These are phyloP conservation scores for Gleditsia sinensis DNA, from an alignment of 306 rosid genomes.

Conservation along the genomic window DNA sequence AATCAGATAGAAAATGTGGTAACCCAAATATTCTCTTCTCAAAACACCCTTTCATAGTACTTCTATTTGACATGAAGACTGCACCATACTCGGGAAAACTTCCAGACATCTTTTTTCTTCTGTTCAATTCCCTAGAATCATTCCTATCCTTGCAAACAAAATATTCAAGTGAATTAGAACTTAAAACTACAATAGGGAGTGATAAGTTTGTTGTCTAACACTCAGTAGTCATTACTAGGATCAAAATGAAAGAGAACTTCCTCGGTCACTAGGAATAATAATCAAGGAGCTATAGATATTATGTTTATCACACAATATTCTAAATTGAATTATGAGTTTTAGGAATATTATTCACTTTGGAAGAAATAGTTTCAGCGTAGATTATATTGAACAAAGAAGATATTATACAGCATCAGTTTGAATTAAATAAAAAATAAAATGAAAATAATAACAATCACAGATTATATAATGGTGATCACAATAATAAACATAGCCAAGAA, in stretches of 20 bases:
- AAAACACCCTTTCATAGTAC: slow-evolving; percentile 45
- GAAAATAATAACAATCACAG: too few relatives aligned
- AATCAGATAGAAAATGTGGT: slow-evolving; percentile 23
- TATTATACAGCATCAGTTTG: too few relatives aligned
- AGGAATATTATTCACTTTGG: too few relatives aligned
- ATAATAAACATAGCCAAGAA: too few relatives aligned
- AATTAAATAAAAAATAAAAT: too few relatives aligned
- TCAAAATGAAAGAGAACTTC: slow-evolving; percentile 10
- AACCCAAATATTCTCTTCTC: slow-evolving; percentile 48
- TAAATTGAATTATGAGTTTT: too few relatives aligned
- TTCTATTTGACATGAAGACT: slow-evolving; percentile 57
- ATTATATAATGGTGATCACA: too few relatives aligned
- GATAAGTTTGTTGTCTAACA: neutral
- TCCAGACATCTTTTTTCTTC: slow-evolving; percentile 22
- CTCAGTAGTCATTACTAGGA: neutral
- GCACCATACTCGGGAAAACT: slow-evolving; percentile 47
- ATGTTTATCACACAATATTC: too few relatives aligned
- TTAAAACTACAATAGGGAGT: neutral
- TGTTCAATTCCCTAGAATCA: slow-evolving; percentile 28
- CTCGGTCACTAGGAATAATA: too few relatives aligned
- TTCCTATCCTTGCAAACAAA: slow-evolving; percentile 14
- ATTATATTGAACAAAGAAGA: too few relatives aligned
- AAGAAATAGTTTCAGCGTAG: too few relatives aligned
- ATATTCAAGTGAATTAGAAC: neutral
- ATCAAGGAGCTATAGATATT: too few relatives aligned